Evolutionary conservation across 768 basidiomycete genomes (phyloP).

Genomic region (Clitopilus hobsonii): DNA sequence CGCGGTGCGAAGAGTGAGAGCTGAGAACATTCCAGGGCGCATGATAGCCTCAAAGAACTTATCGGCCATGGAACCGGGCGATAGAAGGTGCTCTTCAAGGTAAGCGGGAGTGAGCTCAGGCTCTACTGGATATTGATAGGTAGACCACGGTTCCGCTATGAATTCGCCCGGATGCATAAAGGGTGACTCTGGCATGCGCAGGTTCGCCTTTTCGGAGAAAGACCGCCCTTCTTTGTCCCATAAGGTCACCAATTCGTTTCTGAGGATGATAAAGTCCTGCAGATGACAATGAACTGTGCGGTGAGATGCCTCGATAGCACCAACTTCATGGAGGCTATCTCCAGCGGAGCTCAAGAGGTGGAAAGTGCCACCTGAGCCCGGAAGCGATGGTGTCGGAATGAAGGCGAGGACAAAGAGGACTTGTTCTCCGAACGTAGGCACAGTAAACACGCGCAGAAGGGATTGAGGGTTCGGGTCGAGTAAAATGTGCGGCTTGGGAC

Average conservation of each 20-base stretch:
- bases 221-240: conserved; percentile 84
- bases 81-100: conserved; percentile 77
- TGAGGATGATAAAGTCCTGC: conserved; percentile 69
- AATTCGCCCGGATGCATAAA: conserved; percentile 16
- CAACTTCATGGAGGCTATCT: conserved; percentile 57
- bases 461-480: conserved; percentile 60
- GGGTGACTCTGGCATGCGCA: conserved; percentile 35
- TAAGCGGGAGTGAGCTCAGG: conserved; percentile 79
- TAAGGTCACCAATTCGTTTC: conserved; percentile 55
- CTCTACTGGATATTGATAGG: conserved; percentile 61
- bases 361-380: conserved; percentile 77
- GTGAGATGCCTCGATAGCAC: conserved; percentile 54
- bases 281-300: conserved; percentile 65
- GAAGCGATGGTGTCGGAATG: conserved; percentile 60
- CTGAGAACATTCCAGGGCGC: conserved; percentile 85
- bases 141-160: conserved; percentile 46
- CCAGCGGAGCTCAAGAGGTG: conserved; percentile 52
- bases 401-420: conserved; percentile 66
- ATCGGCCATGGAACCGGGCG: conserved; percentile 66
- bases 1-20: conserved; percentile 74
- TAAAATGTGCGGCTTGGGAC: conserved; percentile 36
- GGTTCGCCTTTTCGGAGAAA: conserved; percentile 52
- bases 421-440: conserved; percentile 34
- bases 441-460: conserved; percentile 60
- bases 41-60: conserved; percentile 82